Conservation (phyloP, 495 filamentous ascomycete genomes). For the Podospora australis region DNA sequence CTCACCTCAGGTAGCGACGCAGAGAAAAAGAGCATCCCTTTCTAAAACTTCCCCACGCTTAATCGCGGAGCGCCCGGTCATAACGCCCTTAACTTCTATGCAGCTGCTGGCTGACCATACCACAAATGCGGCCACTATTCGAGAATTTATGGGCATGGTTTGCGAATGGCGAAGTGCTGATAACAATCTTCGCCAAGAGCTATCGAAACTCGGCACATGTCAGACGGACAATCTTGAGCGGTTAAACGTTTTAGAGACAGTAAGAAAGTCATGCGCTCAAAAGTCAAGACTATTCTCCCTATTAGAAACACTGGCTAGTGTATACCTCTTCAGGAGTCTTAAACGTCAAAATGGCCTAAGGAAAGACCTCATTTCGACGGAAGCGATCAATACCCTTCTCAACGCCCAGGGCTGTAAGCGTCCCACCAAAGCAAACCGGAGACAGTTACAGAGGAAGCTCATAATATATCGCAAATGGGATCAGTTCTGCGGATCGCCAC, state of each 20-base stretch:
- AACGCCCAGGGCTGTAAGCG: no score
- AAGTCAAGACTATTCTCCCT: background rate
- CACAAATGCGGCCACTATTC: background rate
- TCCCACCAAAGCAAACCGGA: background rate
- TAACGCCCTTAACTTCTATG: no score
- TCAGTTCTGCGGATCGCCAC: background rate
- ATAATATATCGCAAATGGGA: background rate
- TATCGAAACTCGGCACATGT: background rate
- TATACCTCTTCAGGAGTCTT: background rate
- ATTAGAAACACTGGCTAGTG: conserved; percentile 1
- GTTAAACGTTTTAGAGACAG: background rate
- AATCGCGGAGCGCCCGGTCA: no score
- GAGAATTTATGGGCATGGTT: conserved; percentile 1
- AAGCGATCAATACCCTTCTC: background rate
- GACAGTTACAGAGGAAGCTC: background rate
- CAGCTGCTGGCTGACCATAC: background rate
- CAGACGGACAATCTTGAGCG: background rate
- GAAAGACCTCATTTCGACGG: background rate
- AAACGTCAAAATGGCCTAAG: background rate
- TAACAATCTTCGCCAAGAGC: conserved; percentile 1
- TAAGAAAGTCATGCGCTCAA: background rate
- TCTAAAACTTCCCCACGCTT: no score
- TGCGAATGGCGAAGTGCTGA: background rate
- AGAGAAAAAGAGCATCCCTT: no score
- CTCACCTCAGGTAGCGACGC: conserved; percentile 1